These are phyloP conservation scores for Zasmidium citrigriseum DNA, from an alignment of 2,329 filamentous ascomycete species.

Conservation along the genomic window DNA sequence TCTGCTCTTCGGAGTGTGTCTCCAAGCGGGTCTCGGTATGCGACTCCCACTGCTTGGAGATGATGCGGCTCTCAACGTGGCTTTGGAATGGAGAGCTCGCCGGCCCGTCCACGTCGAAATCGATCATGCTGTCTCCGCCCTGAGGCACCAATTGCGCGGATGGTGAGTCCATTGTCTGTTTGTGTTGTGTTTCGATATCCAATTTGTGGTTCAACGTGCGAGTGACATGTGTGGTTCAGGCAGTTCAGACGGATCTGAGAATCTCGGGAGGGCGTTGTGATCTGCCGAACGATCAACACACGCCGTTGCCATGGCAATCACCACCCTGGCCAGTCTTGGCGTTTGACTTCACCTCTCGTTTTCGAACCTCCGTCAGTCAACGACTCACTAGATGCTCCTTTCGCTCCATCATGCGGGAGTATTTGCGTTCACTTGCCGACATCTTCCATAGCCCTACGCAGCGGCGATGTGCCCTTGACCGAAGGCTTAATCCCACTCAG, in stretches of 20 bases:
- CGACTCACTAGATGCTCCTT: too few relatives aligned
- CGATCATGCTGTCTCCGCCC: conserved; percentile 21
- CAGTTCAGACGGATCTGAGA: too few relatives aligned
- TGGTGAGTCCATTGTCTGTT: conserved; percentile 28
- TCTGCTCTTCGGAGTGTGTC: conserved; percentile 20
- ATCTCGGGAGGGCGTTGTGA: too few relatives aligned
- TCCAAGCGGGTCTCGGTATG: conserved; percentile 3
- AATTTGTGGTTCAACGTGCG: neutral
- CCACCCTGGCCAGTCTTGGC: neutral
- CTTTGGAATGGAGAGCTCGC: conserved; percentile 53
- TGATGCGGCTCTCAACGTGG: conserved; percentile 40
- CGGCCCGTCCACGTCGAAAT: conserved; percentile 38
- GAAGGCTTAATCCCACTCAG: too few relatives aligned
- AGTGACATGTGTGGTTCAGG: too few relatives aligned
- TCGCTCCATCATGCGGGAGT: too few relatives aligned
- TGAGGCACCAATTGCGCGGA: conserved; percentile 11
- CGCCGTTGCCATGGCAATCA: neutral
- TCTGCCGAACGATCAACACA: too few relatives aligned
- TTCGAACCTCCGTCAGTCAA: neutral
- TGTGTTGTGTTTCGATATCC: too few relatives aligned
- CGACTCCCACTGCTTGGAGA: conserved; percentile 33
- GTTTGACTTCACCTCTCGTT: neutral
- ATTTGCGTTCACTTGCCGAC: too few relatives aligned
- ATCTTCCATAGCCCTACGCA: too few relatives aligned
- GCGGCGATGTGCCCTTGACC: too few relatives aligned